Conservation (phyloP, 768 basidiomycete species). For the Phanerochaete carnosa region DNA sequence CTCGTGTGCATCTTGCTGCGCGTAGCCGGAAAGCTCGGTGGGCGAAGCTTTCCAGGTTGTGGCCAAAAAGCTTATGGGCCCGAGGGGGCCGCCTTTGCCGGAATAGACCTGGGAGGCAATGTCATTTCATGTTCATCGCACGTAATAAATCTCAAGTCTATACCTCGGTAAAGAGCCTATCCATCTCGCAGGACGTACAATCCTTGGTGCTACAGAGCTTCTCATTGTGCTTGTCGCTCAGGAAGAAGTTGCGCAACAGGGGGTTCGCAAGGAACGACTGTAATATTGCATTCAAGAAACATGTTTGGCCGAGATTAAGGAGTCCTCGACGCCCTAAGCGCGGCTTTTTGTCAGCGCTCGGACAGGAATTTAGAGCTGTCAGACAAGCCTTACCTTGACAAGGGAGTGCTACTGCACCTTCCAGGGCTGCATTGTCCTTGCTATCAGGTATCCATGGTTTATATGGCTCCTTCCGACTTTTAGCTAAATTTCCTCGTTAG, state of each 20-base stretch:
- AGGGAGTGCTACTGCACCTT: constrained; percentile 48
- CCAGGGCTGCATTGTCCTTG: constrained; percentile 42
- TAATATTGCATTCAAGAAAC: constrained; percentile 89
- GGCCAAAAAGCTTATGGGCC: constrained; percentile 78
- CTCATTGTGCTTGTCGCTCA: constrained; percentile 85
- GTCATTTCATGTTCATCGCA: background rate
- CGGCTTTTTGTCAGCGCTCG: background rate
- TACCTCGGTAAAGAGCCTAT: constrained; percentile 77
- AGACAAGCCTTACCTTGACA: constrained; percentile 61
- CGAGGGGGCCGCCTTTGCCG: constrained; percentile 58
- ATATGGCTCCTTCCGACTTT: constrained; percentile 35
- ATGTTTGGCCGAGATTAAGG: constrained; percentile 88
- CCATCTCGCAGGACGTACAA: constrained; percentile 94
- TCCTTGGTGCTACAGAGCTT: constrained; percentile 65
- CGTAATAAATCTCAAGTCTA: background rate
- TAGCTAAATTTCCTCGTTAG: background rate
- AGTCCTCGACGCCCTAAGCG: constrained; percentile 73
- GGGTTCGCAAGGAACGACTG: constrained; percentile 92
- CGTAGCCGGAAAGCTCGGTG: constrained; percentile 79
- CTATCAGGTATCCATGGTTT: constrained; percentile 45
- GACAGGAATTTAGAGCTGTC: background rate
- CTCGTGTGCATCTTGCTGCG: constrained; percentile 94
- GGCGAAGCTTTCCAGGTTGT: constrained; percentile 78
- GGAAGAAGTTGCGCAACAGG: constrained; percentile 81
- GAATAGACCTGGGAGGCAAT: constrained; percentile 35